These are phyloP conservation scores for Botryotinia calthae DNA, from an alignment of 2,329 filamentous ascomycete genomes.

Conservation along the genomic window DNA sequence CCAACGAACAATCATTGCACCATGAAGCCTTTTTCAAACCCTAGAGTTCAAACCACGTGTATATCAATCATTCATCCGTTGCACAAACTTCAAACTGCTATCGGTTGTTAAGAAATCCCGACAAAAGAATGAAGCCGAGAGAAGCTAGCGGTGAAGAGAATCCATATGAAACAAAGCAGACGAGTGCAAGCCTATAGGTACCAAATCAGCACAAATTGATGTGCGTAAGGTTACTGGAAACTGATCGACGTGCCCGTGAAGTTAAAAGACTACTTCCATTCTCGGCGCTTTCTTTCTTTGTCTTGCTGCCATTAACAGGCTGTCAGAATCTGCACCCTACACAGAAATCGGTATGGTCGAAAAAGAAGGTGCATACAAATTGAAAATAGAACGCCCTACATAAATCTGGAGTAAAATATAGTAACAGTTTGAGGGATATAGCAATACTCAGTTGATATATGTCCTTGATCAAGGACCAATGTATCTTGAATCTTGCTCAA, in stretches of 20 bases:
- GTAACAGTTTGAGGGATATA: background rate
- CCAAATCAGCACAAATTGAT: background rate
- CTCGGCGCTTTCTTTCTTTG: background rate
- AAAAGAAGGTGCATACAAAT: background rate
- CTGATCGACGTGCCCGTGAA: background rate
- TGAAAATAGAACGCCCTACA: background rate
- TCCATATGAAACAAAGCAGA: background rate
- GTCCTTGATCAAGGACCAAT: background rate
- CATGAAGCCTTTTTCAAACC: background rate
- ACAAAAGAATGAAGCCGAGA: background rate
- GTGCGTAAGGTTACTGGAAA: background rate
- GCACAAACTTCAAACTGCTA: background rate
- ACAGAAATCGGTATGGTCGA: background rate
- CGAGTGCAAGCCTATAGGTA: background rate
- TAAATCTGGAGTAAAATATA: background rate
- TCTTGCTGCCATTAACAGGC: background rate
- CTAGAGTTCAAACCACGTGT: background rate
- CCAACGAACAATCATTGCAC: background rate
- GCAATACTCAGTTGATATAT: background rate
- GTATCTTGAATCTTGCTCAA: background rate
- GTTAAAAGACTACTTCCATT: background rate
- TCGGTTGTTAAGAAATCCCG: background rate
- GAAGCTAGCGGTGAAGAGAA: background rate
- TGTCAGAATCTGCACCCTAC: background rate
- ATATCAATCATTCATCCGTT: background rate